Evolutionary conservation across 1,284 basidiomycete genomes (phyloP).

Genomic region (Ceratobasidium papillatum): DNA sequence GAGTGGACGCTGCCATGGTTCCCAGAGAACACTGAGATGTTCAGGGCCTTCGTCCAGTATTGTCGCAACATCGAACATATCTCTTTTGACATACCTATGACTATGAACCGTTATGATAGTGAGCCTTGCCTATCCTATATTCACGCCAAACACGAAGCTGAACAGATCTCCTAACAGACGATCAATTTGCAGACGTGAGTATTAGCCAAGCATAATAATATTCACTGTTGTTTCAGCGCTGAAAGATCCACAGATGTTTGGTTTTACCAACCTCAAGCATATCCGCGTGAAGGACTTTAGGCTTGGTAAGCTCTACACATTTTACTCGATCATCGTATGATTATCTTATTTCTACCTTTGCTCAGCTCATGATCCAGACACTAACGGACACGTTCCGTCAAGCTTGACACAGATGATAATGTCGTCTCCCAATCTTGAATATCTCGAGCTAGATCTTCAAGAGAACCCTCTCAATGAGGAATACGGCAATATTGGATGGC

Average conservation of each 20-base stretch:
- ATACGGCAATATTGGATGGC: slow-evolving; percentile 4
- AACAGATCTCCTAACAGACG: neutral
- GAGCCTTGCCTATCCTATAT: neutral
- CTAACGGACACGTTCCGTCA: slow-evolving; percentile 11
- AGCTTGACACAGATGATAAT: slow-evolving; percentile 25
- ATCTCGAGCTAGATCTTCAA: slow-evolving; percentile 25
- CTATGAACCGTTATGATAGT: neutral
- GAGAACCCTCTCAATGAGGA: slow-evolving; percentile 11
- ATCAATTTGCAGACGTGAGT: slow-evolving; percentile 18
- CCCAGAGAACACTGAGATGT: neutral
- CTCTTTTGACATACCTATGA: slow-evolving; percentile 25
- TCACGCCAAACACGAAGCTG: neutral
- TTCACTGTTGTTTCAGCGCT: neutral
- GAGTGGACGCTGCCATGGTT: slow-evolving; percentile 29
- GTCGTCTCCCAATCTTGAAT: slow-evolving; percentile 14
- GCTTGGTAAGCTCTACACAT: slow-evolving; percentile 8
- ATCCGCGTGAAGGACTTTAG: slow-evolving; percentile 28
- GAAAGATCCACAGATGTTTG: neutral
- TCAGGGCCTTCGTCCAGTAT: neutral
- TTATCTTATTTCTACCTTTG: neutral
- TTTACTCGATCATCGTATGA: neutral
- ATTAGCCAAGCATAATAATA: neutral
- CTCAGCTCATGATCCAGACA: slow-evolving; percentile 21
- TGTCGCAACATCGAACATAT: slow-evolving; percentile 7
- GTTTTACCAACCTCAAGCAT: slow-evolving; percentile 25